Percentiles rank a stretch among this genome's conserved stretches.
Conservation (phyloP, 2,329 filamentous ascomycete species). For the Microdochium nivale region DNA sequence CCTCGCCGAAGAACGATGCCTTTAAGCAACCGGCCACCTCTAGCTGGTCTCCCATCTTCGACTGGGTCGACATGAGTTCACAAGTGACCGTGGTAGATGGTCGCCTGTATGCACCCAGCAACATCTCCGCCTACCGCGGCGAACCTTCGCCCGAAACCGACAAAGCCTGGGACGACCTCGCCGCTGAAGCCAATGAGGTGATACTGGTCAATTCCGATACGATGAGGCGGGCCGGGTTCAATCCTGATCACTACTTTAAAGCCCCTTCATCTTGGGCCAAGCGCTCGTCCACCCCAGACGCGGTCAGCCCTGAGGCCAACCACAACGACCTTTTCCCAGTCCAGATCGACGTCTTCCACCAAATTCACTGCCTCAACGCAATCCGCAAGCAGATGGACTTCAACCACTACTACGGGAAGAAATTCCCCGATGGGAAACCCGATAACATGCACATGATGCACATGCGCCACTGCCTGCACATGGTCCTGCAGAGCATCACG, state of each 20-base stretch:
- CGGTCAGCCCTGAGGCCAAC: neutral
- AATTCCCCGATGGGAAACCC: neutral
- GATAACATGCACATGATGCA: conserved; percentile 1
- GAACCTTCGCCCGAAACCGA: neutral
- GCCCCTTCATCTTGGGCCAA: neutral
- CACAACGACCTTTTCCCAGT: neutral
- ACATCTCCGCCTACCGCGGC: neutral
- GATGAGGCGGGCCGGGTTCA: neutral
- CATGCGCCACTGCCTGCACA: conserved; percentile 2
- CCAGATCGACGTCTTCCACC: conserved; percentile 3
- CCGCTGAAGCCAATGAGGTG: neutral
- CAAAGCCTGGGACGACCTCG: neutral
- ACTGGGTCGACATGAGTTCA: neutral
- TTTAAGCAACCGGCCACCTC: neutral
- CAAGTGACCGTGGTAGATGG: neutral
- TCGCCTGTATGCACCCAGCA: neutral
- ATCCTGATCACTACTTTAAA: neutral
- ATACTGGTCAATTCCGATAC: neutral
- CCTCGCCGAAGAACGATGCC: neutral
- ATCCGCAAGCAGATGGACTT: conserved; percentile 2
- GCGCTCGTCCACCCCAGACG: neutral
- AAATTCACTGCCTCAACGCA: conserved; percentile 4
- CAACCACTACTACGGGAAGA: conserved; percentile 1
- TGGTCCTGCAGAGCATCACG: conserved; percentile 3
- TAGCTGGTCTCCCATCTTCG: neutral